These are phyloP conservation scores for Aspergillus floridensis DNA, from an alignment of 2,329 filamentous ascomycete species.

Conservation along the genomic window DNA sequence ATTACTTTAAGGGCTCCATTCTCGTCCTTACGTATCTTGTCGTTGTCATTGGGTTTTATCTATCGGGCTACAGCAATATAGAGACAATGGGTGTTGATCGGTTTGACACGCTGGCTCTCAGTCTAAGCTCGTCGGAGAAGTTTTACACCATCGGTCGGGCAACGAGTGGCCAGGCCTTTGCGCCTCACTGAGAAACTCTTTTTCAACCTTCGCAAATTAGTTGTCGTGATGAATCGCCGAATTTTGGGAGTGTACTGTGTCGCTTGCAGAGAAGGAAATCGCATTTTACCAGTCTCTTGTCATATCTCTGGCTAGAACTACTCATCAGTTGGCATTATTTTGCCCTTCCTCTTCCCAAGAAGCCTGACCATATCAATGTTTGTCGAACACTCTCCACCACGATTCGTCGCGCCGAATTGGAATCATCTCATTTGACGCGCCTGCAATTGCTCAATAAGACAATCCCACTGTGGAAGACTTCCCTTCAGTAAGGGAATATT, in stretches of 20 bases:
- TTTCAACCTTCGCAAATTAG: not conserved
- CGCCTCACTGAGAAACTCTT: slow-evolving; percentile 5
- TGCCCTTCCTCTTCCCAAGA: not conserved
- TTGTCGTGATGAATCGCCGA: not conserved
- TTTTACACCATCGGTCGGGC: slow-evolving; percentile 45
- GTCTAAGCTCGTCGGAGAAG: slow-evolving; percentile 28
- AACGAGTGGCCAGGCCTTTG: slow-evolving; percentile 37
- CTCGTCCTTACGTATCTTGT: slow-evolving; percentile 90
- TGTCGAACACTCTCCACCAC: not conserved
- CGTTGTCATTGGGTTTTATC: slow-evolving; percentile 87
- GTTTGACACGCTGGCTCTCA: slow-evolving; percentile 48
- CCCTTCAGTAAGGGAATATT: too few relatives aligned
- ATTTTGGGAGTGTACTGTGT: not conserved
- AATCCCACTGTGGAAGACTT: too few relatives aligned
- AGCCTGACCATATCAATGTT: not conserved
- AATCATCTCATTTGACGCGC: not conserved
- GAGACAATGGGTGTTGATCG: slow-evolving; percentile 49
- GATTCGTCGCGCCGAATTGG: not conserved
- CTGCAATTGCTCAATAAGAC: not conserved
- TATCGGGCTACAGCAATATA: slow-evolving; percentile 64
- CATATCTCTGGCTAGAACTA: not conserved
- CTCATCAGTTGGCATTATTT: not conserved
- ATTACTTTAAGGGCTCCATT: slow-evolving; percentile 99
- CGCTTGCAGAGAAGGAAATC: too few relatives aligned
- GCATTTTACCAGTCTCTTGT: too few relatives aligned